phyloP scores from a whole-genome alignment of 176 grass and related monocot genomes.

The Carex cristatella region DNA sequence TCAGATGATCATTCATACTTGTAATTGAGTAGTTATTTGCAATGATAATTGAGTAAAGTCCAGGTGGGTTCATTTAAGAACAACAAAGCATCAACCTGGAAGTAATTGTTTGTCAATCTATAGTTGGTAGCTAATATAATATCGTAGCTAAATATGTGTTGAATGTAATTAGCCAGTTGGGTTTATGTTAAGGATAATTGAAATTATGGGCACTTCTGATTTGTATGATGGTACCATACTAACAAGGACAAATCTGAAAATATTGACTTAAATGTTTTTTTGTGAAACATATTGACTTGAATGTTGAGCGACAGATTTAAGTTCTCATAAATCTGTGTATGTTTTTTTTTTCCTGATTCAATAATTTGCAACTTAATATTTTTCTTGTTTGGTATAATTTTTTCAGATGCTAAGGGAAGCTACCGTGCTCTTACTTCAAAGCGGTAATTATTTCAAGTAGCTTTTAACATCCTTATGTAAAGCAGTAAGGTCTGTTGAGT shows the following conservation, averaged over 20 bases:
- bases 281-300: background rate
- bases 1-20: no score
- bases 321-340: background rate
- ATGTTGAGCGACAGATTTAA: background rate
- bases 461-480: background rate
- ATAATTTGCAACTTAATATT: background rate
- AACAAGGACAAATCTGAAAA: background rate
- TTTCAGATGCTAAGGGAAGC: conserved; percentile 63
- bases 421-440: conserved; percentile 33
- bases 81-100: no score
- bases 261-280: background rate
- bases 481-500: background rate
- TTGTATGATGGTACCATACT: background rate
- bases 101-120: background rate
- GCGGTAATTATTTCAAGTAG: conserved; percentile 39
- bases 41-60: no score
- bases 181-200: background rate
- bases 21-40: no score
- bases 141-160: no score
- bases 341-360: background rate
- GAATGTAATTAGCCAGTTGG: background rate
- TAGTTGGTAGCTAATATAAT: no score
- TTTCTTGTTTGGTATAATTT: conserved; percentile 9
- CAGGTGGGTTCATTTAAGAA: no score
- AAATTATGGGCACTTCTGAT: background rate